phyloP scores from a whole-genome alignment of 2,329 filamentous ascomycete genomes.

The Aotearoamyces nothofagi region DNA sequence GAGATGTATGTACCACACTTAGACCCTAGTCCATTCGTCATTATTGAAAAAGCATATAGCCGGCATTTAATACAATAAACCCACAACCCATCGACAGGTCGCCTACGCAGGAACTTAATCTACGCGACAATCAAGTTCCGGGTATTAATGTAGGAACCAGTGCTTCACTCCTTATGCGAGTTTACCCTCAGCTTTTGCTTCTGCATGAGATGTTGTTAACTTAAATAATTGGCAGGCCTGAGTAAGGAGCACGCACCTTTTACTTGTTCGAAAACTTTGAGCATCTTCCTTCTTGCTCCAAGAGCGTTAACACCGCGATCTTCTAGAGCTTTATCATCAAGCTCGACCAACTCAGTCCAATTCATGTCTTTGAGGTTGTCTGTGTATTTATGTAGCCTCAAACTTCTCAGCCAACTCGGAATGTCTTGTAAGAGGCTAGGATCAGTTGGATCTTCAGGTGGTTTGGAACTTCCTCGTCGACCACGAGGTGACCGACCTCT shows the following conservation, averaged over 20 bases:
- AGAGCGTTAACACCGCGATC: slow-evolving; percentile 88
- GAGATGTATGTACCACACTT: no score
- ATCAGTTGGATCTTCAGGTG: slow-evolving; percentile 93
- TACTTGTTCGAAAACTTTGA: slow-evolving; percentile 98
- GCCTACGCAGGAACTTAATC: no score
- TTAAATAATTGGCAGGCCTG: neutral
- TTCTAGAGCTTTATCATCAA: slow-evolving; percentile 88
- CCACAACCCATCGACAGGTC: no score
- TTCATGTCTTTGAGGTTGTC: slow-evolving; percentile 96
- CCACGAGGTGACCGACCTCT: slow-evolving; percentile 87
- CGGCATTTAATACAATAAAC: no score
- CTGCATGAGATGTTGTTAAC: slow-evolving; percentile 25
- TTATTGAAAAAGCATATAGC: no score
- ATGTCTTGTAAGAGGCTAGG: slow-evolving; percentile 84
- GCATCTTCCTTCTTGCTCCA: slow-evolving; percentile 89
- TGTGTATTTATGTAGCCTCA: slow-evolving; percentile 96
- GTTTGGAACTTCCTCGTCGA: slow-evolving; percentile 87
- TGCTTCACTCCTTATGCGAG: slow-evolving; percentile 36
- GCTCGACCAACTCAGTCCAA: slow-evolving; percentile 82
- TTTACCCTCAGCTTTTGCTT: slow-evolving; percentile 63
- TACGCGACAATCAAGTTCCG: no score
- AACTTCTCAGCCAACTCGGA: slow-evolving; percentile 84
- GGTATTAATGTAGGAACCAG: no score
- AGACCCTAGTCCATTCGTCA: no score
- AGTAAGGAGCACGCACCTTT: slow-evolving; percentile 36